Evolutionary conservation across 352 stramenopile genomes (phyloP).

Genomic region (Pythium sp.): DNA sequence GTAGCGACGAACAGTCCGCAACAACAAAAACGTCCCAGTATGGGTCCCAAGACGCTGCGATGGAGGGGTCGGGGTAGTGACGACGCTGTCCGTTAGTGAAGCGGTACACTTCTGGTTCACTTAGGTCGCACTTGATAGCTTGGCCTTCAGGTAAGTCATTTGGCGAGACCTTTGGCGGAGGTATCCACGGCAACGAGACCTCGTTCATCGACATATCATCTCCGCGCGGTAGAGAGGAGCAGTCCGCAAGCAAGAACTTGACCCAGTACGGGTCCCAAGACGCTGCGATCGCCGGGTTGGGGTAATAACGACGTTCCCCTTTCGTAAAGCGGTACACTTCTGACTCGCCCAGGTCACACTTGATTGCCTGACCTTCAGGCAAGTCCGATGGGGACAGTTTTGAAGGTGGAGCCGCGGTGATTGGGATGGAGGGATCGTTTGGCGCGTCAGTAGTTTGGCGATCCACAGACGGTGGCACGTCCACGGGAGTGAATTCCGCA

Average conservation of each 20-base stretch:
- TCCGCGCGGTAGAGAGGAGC: slow-evolving; percentile 12
- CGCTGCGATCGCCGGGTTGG: slow-evolving; percentile 15
- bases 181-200: not conserved
- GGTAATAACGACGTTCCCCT: slow-evolving; percentile 19
- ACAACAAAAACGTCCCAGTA: slow-evolving; percentile 13
- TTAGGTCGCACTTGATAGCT: slow-evolving; percentile 22
- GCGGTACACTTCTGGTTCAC: slow-evolving; percentile 17
- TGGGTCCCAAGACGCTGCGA: slow-evolving; percentile 27
- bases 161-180: slow-evolving; percentile 1
- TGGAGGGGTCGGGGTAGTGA: slow-evolving; percentile 19
- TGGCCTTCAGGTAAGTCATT: not conserved
- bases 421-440: not conserved
- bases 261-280: slow-evolving; percentile 29
- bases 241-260: slow-evolving; percentile 11
- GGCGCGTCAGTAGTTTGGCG: not conserved
- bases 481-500: slow-evolving; percentile 6
- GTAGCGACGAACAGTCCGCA: slow-evolving; percentile 18
- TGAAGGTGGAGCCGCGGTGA: not conserved
- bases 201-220: slow-evolving; percentile 11
- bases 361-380: slow-evolving; percentile 16
- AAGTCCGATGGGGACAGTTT: not conserved
- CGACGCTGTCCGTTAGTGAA: slow-evolving; percentile 14
- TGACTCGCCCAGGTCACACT: slow-evolving; percentile 13
- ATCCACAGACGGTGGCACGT: not conserved
- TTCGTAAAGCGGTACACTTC: slow-evolving; percentile 21